phyloP scores from a whole-genome alignment of 805 yeast species.

The Zygosaccharomyces bisporus region DNA sequence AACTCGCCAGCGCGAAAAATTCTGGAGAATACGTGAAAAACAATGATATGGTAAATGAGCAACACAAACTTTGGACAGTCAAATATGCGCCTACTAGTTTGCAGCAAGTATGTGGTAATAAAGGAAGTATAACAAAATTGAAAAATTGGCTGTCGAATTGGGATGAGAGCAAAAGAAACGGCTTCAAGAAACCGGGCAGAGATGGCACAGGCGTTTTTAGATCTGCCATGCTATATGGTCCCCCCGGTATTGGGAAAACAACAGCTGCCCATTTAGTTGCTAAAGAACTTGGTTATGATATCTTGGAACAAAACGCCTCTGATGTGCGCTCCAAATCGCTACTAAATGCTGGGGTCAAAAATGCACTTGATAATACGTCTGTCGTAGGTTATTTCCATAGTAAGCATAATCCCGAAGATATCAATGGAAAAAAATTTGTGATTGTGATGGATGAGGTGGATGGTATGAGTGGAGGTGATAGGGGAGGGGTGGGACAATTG shows the following conservation, averaged over 20 bases:
- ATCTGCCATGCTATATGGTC: slow-evolving; percentile 83
- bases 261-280: slow-evolving; percentile 78
- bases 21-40: slow-evolving; percentile 26
- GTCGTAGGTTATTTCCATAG: slow-evolving; percentile 69
- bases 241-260: slow-evolving; percentile 84
- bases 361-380: slow-evolving; percentile 75
- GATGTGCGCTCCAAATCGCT: slow-evolving; percentile 86
- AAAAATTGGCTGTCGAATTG: slow-evolving; percentile 74
- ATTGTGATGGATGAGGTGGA: slow-evolving; percentile 98
- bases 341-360: slow-evolving; percentile 62
- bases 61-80: slow-evolving; percentile 83
- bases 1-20: slow-evolving; percentile 25
- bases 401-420: slow-evolving; percentile 25
- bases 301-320: slow-evolving; percentile 76
- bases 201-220: slow-evolving; percentile 69
- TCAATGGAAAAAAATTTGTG: slow-evolving; percentile 59
- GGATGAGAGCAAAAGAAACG: slow-evolving; percentile 54
- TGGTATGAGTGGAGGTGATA: slow-evolving; percentile 98
- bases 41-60: slow-evolving; percentile 27
- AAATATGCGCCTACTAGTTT: slow-evolving; percentile 81
- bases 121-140: slow-evolving; percentile 63
- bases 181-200: slow-evolving; percentile 53
- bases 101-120: slow-evolving; percentile 87
- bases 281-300: slow-evolving; percentile 62
- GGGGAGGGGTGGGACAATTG: slow-evolving; percentile 96